A percentile compares a stretch with the other conserved stretches of the same genome.
Conservation (phyloP, 768 basidiomycete genomes). For the Tylopilus rubrobrunneus region DNA sequence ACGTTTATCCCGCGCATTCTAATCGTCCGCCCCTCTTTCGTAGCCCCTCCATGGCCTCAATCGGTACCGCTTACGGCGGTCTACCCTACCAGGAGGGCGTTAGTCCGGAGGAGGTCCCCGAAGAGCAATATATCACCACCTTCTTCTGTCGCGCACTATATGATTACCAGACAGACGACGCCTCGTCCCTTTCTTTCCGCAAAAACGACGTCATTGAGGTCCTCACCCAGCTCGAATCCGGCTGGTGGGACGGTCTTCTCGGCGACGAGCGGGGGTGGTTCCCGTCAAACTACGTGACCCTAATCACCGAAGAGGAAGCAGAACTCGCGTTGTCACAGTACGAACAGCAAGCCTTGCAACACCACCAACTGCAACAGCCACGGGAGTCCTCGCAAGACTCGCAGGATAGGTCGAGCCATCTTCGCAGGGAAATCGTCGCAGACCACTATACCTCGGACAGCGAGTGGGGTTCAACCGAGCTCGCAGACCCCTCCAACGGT, state of each 20-base stretch:
- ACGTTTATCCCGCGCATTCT: conserved; percentile 1
- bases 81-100: conserved; percentile 19
- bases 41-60: conserved; percentile 22
- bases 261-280: conserved; percentile 94
- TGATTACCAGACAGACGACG: conserved; percentile 84
- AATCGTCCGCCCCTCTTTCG: background rate
- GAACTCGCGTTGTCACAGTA: conserved; percentile 52
- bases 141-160: conserved; percentile 92
- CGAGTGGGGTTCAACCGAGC: conserved; percentile 40
- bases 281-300: conserved; percentile 89
- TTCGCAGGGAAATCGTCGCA: conserved; percentile 12
- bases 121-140: conserved; percentile 60
- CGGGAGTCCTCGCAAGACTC: conserved; percentile 10
- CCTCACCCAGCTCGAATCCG: conserved; percentile 82
- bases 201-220: conserved; percentile 93
- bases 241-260: conserved; percentile 98
- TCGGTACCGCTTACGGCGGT: conserved; percentile 21
- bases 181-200: conserved; percentile 83
- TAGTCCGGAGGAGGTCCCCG: conserved; percentile 33
- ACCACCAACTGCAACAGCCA: conserved; percentile 9
- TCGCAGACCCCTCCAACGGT: conserved; percentile 35
- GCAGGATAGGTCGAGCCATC: conserved; percentile 11
- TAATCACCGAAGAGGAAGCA: conserved; percentile 77
- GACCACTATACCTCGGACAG: conserved; percentile 36
- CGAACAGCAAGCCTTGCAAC: conserved; percentile 15